These are phyloP conservation scores for Pichia sporocuriosa DNA, from an alignment of 805 yeast genomes.

Conservation along the genomic window DNA sequence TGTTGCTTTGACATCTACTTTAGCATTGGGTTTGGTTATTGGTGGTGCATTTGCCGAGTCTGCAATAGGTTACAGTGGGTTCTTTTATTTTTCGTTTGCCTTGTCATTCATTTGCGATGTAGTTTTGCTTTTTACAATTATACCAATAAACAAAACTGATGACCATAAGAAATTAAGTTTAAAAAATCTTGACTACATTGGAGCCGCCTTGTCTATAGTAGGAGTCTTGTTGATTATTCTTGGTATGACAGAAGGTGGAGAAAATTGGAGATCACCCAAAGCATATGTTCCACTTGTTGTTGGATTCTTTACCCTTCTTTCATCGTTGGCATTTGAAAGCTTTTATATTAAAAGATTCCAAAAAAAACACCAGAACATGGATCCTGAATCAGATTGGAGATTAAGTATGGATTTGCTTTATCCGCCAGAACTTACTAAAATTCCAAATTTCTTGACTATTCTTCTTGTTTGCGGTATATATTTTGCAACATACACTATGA, in stretches of 20 bases:
- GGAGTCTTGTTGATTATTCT: constrained; percentile 34
- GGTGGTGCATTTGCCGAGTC: constrained; percentile 40
- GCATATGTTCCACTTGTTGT: constrained; percentile 36
- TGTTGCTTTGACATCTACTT: constrained; percentile 22
- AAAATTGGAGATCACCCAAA: constrained; percentile 34
- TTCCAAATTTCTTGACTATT: constrained; percentile 18
- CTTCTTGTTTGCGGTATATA: constrained; percentile 9
- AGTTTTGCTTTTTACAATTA: constrained; percentile 19
- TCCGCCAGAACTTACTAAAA: constrained; percentile 17
- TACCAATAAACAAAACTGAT: constrained; percentile 26
- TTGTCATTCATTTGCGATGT: constrained; percentile 16
- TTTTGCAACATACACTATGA: constrained; percentile 9
- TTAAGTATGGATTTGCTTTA: constrained; percentile 17
- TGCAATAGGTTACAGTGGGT: constrained; percentile 33
- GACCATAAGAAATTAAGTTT: constrained; percentile 18
- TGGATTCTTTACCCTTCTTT: constrained; percentile 30
- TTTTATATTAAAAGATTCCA: constrained; percentile 14
- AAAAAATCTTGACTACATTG: constrained; percentile 32
- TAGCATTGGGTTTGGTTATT: constrained; percentile 35
- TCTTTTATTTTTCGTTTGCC: constrained; percentile 35
- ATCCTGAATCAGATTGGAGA: constrained; percentile 13
- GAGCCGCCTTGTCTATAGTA: constrained; percentile 28
- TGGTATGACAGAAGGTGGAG: constrained; percentile 42
- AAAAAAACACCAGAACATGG: constrained; percentile 2
- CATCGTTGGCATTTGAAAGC: constrained; percentile 29